Evolutionary conservation across 306 rosid species (phyloP), one percentile per base, ranked within the genome.

Genomic region (Astragalus glycyphyllos): DNA sequence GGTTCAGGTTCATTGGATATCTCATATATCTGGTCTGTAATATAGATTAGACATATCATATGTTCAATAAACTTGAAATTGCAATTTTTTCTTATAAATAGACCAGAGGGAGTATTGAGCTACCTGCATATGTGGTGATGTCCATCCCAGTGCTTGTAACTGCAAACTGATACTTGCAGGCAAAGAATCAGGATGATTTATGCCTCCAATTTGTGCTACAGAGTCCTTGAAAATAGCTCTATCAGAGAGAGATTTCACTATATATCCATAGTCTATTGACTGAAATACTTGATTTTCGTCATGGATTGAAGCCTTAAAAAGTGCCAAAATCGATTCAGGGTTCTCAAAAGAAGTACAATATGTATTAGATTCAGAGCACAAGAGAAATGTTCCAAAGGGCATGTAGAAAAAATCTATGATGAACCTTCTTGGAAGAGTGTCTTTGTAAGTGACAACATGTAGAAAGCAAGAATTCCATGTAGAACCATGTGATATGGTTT

Each of bases 391-490:
- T 31, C 97, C 97, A 4, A 91, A 88, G 13, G 97, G 91, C 67
- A 56, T 38, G 66, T 85, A 83, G 1, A 0, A 32, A 11, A n/a
- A 46, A 26, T 13, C 1, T 6, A 54, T 10, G n/a, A 61, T 17
- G 31, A 76, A 72, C 34, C 3, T 7, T 55, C 75, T 76, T 2
- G 85, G 85, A 15, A 81, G 58, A n/a, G 88, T 83, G 63, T 92
- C 89, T 3, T 58, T 59, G 76, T 15, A 35, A 38, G 86, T 85
- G 50, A 73, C 89, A 6, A 86, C 71, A 5, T 89, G 86, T 11
- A 92, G 68, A 80, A 92, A 92, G 80, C 87, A 88, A 56, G 98
- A 88, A 41, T 68, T 82, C 91, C 91, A 90, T 2, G 47, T 58
- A 20, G 87, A 32, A 83, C 72, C 75, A 11, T 79, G 62, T 12